Percentiles rank a stretch among this genome's conserved stretches.
Conservation (phyloP, 306 rosid species). For the Glycine tomentella region DNA sequence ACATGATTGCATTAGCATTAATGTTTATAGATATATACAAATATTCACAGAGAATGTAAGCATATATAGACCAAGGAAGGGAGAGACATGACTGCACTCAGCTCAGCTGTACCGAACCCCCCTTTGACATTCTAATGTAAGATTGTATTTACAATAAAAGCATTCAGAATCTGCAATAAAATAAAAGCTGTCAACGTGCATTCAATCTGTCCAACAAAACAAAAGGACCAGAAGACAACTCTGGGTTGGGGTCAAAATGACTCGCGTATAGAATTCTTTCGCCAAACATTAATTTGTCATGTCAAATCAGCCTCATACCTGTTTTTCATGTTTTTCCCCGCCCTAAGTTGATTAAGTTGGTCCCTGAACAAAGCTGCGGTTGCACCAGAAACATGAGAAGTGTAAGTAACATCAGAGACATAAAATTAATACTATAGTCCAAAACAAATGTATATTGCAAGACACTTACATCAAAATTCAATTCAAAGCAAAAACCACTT, state of each 20-base stretch:
- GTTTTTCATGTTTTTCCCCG: slow-evolving; percentile 53
- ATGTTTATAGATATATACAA: slow-evolving; percentile 47
- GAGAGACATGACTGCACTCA: slow-evolving; percentile 27
- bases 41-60: slow-evolving; percentile 48
- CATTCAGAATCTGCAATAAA: slow-evolving; percentile 55
- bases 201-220: not conserved
- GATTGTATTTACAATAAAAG: slow-evolving; percentile 40
- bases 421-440: slow-evolving; percentile 11
- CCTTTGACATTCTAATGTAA: slow-evolving; percentile 40
- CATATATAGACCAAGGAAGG: slow-evolving; percentile 32
- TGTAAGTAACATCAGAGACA: slow-evolving; percentile 30
- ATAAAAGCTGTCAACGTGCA: slow-evolving; percentile 14
- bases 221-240: not conserved
- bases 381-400: slow-evolving; percentile 39
- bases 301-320: slow-evolving; percentile 43
- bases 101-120: slow-evolving; percentile 36
- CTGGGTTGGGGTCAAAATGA: slow-evolving; percentile 19
- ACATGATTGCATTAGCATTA: slow-evolving; percentile 39
- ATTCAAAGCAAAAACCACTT: slow-evolving; percentile 17
- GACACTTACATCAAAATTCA: slow-evolving; percentile 5
- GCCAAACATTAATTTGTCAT: slow-evolving; percentile 10
- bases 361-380: slow-evolving; percentile 62
- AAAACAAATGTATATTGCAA: slow-evolving; percentile 29
- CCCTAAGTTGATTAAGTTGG: slow-evolving; percentile 57
- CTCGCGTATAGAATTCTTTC: not conserved